Percentiles rank a stretch among this genome's conserved stretches.
These are phyloP conservation scores for Tympanopsis confertula DNA, from an alignment of 2,329 filamentous ascomycete species.

Conservation along the genomic window DNA sequence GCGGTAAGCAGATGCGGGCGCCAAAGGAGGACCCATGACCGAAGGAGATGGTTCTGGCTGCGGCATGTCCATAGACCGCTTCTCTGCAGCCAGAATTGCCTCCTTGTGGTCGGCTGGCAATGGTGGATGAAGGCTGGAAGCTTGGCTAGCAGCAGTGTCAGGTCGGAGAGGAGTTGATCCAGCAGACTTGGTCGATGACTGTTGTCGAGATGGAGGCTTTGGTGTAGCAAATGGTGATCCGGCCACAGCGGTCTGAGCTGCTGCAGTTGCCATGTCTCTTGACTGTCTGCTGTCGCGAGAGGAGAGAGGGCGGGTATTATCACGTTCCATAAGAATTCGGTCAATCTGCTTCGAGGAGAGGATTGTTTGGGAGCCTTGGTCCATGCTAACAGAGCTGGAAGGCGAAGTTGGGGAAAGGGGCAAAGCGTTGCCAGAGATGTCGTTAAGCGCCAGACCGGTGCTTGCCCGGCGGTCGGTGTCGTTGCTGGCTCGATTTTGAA, in stretches of 20 bases:
- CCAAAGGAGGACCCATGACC: constrained; percentile 72
- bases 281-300: neutral
- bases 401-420: neutral
- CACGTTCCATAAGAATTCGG: neutral
- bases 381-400: neutral
- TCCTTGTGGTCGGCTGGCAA: constrained; percentile 74
- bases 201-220: constrained; percentile 15
- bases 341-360: constrained; percentile 1
- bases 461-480: neutral
- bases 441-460: neutral
- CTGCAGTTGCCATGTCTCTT: neutral
- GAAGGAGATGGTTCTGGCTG: constrained; percentile 19
- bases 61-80: constrained; percentile 1
- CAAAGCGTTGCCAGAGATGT: neutral
- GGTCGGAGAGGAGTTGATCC: constrained; percentile 38
- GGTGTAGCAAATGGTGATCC: constrained; percentile 22
- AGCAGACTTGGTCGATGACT: constrained; percentile 18
- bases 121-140: constrained; percentile 48
- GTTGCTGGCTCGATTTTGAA: neutral
- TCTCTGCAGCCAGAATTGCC: constrained; percentile 69
- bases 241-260: no score
- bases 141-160: constrained; percentile 60
- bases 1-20: constrained; percentile 62
- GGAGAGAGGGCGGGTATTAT: neutral
- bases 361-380: neutral